Percentiles rank a stretch among this genome's conserved stretches.
Evolutionary conservation across 2,329 filamentous ascomycete species (phyloP).

Genomic region (Penicillium sp.): DNA sequence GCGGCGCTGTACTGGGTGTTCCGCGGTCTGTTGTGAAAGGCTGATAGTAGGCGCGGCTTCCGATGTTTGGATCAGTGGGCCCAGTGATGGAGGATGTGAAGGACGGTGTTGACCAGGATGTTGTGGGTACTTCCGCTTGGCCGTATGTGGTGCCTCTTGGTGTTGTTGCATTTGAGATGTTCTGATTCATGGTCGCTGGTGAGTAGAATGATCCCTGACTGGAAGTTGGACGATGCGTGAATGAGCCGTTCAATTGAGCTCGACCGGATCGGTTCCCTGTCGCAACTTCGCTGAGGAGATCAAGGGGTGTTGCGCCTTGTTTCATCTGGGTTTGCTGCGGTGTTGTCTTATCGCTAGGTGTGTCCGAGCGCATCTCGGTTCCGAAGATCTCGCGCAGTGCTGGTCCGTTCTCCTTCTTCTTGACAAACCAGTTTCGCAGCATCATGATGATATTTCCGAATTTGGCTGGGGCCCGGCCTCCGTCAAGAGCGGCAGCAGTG

Average conservation of each 20-base stretch:
- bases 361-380: conserved; percentile 9
- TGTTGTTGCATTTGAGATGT: background rate
- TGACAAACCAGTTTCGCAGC: conserved; percentile 66
- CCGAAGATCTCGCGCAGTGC: conserved; percentile 26
- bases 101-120: conserved; percentile 13
- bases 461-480: conserved; percentile 65
- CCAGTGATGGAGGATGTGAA: conserved; percentile 8
- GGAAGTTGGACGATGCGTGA: background rate
- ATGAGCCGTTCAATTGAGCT: background rate
- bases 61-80: conserved; percentile 1
- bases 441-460: conserved; percentile 69
- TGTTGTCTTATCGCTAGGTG: background rate
- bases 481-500: conserved; percentile 60
- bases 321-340: conserved; percentile 8
- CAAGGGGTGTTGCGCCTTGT: conserved; percentile 33
- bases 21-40: conserved; percentile 6
- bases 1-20: background rate
- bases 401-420: conserved; percentile 43
- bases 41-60: conserved; percentile 5
- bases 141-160: background rate
- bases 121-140: conserved; percentile 3
- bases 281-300: conserved; percentile 43
- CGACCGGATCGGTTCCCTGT: conserved; percentile 31
- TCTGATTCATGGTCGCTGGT: conserved; percentile 3
- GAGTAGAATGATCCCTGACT: conserved; percentile 9